Conservation (phyloP, 176 grass and related monocot species). For the Pontederia paniculata region DNA sequence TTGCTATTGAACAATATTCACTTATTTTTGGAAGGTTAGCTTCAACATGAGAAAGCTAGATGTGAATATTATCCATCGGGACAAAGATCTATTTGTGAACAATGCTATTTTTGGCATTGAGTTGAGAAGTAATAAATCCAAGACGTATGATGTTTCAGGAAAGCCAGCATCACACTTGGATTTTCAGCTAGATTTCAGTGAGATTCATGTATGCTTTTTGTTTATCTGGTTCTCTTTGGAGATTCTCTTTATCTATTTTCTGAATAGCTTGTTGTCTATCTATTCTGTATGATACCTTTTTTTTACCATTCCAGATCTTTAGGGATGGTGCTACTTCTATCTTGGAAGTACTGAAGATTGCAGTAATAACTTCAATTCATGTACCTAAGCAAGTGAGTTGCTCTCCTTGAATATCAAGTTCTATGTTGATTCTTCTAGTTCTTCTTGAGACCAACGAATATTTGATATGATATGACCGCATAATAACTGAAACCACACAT, state of each 20-base stretch:
- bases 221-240: slow-evolving; percentile 2
- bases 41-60: slow-evolving; percentile 93
- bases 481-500: too few species aligned
- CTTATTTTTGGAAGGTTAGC: slow-evolving; percentile 98
- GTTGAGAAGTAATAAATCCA: slow-evolving; percentile 45
- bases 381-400: slow-evolving; percentile 71
- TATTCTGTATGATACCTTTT: slow-evolving; percentile 19
- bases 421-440: slow-evolving; percentile 7
- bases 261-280: slow-evolving; percentile 7
- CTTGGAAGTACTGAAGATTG: slow-evolving; percentile 65
- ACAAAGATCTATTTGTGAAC: slow-evolving; percentile 42
- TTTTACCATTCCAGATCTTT: slow-evolving; percentile 60
- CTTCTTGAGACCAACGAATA: background rate
- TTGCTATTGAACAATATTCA: slow-evolving; percentile 58
- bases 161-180: slow-evolving; percentile 45
- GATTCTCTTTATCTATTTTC: slow-evolving; percentile 9
- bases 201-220: slow-evolving; percentile 57
- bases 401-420: slow-evolving; percentile 5
- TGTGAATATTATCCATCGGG: slow-evolving; percentile 66
- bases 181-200: slow-evolving; percentile 51
- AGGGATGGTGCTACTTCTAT: slow-evolving; percentile 56
- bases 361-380: slow-evolving; percentile 46
- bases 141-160: slow-evolving; percentile 29
- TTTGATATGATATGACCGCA: too few species aligned
- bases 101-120: slow-evolving; percentile 62